Conservation (phyloP, 2,329 filamentous ascomycete species). For the Aotearoamyces nothofagi region DNA sequence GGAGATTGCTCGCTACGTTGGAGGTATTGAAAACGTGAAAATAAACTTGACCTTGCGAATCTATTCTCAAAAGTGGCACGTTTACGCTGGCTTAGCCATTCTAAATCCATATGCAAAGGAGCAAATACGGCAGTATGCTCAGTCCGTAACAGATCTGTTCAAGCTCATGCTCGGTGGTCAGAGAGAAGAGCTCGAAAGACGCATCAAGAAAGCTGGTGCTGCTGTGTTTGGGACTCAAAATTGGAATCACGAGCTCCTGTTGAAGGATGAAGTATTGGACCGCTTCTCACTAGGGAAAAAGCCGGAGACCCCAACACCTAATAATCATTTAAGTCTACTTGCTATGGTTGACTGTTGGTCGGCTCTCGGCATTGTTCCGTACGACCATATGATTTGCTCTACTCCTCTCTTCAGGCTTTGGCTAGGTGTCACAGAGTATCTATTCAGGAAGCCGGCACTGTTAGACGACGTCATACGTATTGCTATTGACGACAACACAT, state of each 20-base stretch:
- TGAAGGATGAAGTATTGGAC: conserved; percentile 71
- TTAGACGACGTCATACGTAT: conserved; percentile 77
- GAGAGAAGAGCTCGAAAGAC: conserved; percentile 51
- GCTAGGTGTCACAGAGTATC: conserved; percentile 91
- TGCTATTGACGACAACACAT: conserved; percentile 78
- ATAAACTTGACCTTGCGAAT: conserved; percentile 97
- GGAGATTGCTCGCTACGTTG: conserved; percentile 90
- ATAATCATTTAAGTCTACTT: conserved; percentile 85
- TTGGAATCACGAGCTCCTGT: conserved; percentile 49
- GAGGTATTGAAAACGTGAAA: conserved; percentile 97
- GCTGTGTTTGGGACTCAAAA: conserved; percentile 44
- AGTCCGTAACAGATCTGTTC: conserved; percentile 84
- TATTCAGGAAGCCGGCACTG: conserved; percentile 71
- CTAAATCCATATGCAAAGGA: conserved; percentile 83
- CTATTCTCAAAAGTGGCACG: conserved; percentile 98
- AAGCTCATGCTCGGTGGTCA: conserved; percentile 92
- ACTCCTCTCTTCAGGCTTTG: conserved; percentile 94
- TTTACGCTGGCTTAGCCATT: conserved; percentile 94
- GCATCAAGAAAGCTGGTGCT: conserved; percentile 69
- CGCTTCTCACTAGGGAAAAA: conserved; percentile 67
- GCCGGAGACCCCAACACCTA: conserved; percentile 47
- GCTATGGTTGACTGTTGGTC: conserved; percentile 99
- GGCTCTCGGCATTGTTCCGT: conserved; percentile 81
- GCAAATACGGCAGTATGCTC: conserved; percentile 89
- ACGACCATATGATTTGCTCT: conserved; percentile 99